Evolutionary conservation across 768 basidiomycete species (phyloP), one percentile per base, ranked within the genome.

Genomic region (Hypsizygus marmoreus): DNA sequence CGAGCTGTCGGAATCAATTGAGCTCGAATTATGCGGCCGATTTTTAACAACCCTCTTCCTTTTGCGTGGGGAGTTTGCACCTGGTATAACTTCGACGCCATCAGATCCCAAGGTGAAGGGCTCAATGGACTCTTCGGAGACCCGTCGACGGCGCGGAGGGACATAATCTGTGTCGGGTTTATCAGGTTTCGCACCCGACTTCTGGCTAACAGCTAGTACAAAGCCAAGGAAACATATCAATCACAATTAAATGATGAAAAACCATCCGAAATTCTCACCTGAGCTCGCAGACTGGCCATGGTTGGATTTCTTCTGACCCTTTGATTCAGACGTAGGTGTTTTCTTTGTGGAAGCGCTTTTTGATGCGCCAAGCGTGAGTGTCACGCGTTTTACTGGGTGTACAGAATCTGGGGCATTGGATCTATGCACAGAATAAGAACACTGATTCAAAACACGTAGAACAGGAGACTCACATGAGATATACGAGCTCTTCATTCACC

Each of bases 401-500:
- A 19, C 16, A 26, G 34, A 31, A 28, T 44, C 43, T 44, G 31
- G 31, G 19, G 43, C 31, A 35, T 44, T 44, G 4, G 33, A n/a
- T n/a, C 43, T 44, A 31, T 32, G 16, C n/a, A n/a, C n/a, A 17
- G 22, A 26, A 34, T 26, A 23, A 22, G 23, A 14, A 34, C 12
- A 24, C 14, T 16, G 11, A 20, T n/a, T 11, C 25, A 25, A 17
- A 26, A 33, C 14, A 13, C 12, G n/a, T 17, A 34, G 12, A 10
- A 16, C n/a, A 39, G 26, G 12, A 17, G 14, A 48, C 47, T 12
- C 30, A 48, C 47, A 36, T 23, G 20, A 47, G 22, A 28, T 41
- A 26, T 5, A 31, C 16, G 12, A 49, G 16, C 26, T 49, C 47
- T 25, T 20, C 26, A 19, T 25, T 16, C 3, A 49, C 16, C 7